A percentile compares a stretch with the other conserved stretches of the same genome.
Conservation (phyloP, 306 rosid species). For the Trifolium pratense region DNA sequence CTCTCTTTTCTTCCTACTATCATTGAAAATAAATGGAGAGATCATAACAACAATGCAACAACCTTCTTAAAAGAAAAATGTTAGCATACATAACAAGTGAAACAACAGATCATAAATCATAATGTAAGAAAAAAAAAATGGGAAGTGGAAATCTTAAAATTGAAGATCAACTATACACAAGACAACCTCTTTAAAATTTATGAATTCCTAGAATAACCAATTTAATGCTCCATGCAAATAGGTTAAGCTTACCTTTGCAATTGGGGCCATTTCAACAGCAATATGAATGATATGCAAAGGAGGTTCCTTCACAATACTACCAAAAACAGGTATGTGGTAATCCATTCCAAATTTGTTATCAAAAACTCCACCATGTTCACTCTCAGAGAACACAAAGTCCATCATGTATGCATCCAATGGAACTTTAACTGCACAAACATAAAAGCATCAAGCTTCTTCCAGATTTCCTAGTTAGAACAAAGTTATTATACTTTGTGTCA, state of each 20-base stretch:
- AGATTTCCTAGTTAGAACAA: constrained; percentile 28
- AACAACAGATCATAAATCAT: not conserved
- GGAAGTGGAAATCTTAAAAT: not conserved
- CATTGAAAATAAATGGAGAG: not conserved
- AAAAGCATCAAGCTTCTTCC: constrained; percentile 42
- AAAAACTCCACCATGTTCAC: constrained; percentile 81
- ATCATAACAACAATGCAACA: not conserved
- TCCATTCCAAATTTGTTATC: constrained; percentile 89
- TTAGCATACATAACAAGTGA: not conserved
- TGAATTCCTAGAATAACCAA: not conserved
- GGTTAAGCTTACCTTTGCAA: constrained; percentile 74
- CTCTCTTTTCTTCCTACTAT: not conserved
- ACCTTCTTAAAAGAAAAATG: constrained; percentile 1
- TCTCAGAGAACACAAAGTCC: constrained; percentile 97
- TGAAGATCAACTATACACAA: not conserved
- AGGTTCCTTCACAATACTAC: constrained; percentile 83
- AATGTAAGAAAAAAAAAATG: not conserved
- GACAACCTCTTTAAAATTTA: not conserved
- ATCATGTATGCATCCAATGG: constrained; percentile 90
- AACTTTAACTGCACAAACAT: constrained; percentile 77
- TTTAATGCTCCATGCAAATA: constrained; percentile 1
- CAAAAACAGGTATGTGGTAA: constrained; percentile 87
- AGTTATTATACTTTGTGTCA: constrained; percentile 26
- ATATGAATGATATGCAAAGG: constrained; percentile 94
- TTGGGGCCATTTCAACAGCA: constrained; percentile 97